These are phyloP conservation scores for Hortaea sp. DNA, from an alignment of 2,329 filamentous ascomycete species.

Conservation along the genomic window DNA sequence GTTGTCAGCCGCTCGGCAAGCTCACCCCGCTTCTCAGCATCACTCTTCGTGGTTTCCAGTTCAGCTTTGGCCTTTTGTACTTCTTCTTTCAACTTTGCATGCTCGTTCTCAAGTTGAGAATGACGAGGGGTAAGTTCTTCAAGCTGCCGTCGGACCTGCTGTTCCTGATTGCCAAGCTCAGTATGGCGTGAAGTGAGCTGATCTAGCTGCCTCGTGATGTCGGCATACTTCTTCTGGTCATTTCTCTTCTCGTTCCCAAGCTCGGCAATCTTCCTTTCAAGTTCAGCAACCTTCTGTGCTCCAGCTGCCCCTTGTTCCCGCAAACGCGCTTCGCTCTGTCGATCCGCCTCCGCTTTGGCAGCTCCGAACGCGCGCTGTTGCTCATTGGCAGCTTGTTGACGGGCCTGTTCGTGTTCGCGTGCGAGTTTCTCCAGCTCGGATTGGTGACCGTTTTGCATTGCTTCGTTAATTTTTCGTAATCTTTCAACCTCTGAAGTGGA, in stretches of 20 bases:
- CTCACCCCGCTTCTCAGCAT: conserved; percentile 35
- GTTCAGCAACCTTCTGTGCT: conserved; percentile 19
- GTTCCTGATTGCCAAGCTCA: conserved; percentile 17
- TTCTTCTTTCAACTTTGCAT: conserved; percentile 7
- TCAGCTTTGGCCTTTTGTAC: conserved; percentile 12
- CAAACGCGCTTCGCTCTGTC: conserved; percentile 14
- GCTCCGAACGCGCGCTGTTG: conserved; percentile 24
- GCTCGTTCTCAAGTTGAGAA: conserved; percentile 5
- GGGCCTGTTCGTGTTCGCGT: conserved; percentile 34
- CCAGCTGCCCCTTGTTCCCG: conserved; percentile 17
- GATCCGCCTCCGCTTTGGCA: conserved; percentile 18
- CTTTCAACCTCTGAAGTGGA: conserved; percentile 37
- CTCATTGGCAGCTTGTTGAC: conserved; percentile 19
- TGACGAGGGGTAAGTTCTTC: conserved; percentile 16
- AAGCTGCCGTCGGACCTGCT: conserved; percentile 12
- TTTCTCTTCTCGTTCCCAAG: conserved; percentile 20
- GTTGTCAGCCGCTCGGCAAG: conserved; percentile 14
- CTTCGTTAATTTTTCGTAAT: conserved; percentile 59
- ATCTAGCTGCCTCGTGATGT: conserved; percentile 25
- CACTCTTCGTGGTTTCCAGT: conserved; percentile 10
- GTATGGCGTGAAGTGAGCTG: conserved; percentile 14
- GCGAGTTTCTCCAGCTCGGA: conserved; percentile 38
- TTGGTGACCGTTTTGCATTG: conserved; percentile 59
- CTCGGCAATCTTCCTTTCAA: conserved; percentile 19
- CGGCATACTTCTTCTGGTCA: conserved; percentile 19